A percentile compares a stretch with the other conserved stretches of the same genome.
Evolutionary conservation across 2,329 filamentous ascomycete genomes (phyloP).

Genomic region (Diaporthe sp.): DNA sequence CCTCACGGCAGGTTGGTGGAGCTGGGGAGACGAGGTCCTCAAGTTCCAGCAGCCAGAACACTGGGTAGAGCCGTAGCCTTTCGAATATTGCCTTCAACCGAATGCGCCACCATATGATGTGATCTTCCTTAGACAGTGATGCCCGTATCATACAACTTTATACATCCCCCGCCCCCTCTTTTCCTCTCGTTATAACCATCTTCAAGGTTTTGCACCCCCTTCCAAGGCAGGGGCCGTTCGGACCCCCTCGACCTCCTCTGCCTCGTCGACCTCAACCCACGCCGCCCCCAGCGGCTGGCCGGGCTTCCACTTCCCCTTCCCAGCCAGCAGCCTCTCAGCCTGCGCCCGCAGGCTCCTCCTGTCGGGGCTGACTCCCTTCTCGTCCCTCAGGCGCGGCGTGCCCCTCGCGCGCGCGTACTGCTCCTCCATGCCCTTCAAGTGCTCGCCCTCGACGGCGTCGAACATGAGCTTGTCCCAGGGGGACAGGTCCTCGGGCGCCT

Average conservation of each 20-base stretch:
- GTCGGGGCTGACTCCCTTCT: constrained; percentile 54
- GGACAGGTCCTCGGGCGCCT: constrained; percentile 70
- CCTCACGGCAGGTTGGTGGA: constrained; percentile 82
- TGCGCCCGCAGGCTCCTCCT: constrained; percentile 64
- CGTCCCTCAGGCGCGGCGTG: constrained; percentile 49
- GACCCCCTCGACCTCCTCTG: constrained; percentile 44
- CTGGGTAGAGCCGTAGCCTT: constrained; percentile 56
- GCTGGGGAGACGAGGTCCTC: constrained; percentile 82
- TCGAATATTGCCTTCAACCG: constrained; percentile 41
- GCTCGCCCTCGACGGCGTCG: constrained; percentile 64
- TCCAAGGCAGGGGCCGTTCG: constrained; percentile 47
- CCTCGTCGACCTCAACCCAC: constrained; percentile 57
- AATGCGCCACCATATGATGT: constrained; percentile 9
- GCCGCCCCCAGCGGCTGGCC: constrained; percentile 60
- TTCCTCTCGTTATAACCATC: constrained; percentile 9
- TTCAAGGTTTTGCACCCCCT: constrained; percentile 37
- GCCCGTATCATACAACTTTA: constrained; percentile 31
- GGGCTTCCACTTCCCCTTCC: constrained; percentile 73
- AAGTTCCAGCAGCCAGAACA: constrained; percentile 74
- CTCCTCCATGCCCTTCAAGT: constrained; percentile 51
- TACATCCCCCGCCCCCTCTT: constrained; percentile 34
- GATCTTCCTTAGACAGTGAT: constrained; percentile 21
- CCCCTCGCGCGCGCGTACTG: constrained; percentile 12
- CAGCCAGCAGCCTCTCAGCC: constrained; percentile 73
- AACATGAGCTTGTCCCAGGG: constrained; percentile 76